Evolutionary conservation across 306 rosid genomes (phyloP), one percentile per base, ranked within the genome.

Genomic region (Astragalus membranaceus): DNA sequence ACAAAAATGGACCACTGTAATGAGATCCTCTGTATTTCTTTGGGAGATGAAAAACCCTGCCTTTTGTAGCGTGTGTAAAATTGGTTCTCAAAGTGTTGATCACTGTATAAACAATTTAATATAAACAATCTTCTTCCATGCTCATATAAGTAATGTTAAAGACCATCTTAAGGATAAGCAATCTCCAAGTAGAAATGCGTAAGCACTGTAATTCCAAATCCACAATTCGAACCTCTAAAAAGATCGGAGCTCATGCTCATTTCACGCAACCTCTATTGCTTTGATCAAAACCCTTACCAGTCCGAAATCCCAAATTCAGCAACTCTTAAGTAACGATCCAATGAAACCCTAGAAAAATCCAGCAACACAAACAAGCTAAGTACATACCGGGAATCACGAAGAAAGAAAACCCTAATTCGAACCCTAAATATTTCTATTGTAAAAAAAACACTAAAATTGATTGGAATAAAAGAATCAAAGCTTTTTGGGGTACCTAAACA

Each of bases 101-200:
- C 91, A 67, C 81, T 75, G 50, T 42, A 63, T 54, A 80, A 61
- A 51, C 62, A 70, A 69, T 77, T 77, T 67, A 54, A 62, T 80
- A 79, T n/a, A 81, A 36, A 71, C 87, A 87, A 83, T 83, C 88
- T 74, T 84, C 83, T 87, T 85, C 96, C 88, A 83, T 83, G 85
- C 84, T 73, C 78, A 78, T 6, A 49, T 17, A 70, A 60, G 39
- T 33, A 43, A 52, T 29, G 72, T 64, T 55, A 62, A 60, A 70
- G 71, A 82, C 58, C 74, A 83, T 62, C 71, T 68, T 73, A 79
- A 47, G 78, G 16, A 49, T 49, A 49, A 49, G 23, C 84, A 72
- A 73, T 72, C 79, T 73, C 77, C 71, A 49, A 87, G 83, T 70
- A 58, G 64, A 77, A 76, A 66, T 77, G 77, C 83, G 72, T 78